Evolutionary conservation across 2,329 filamentous ascomycete genomes (phyloP).

Genomic region (Aureobasidium vineae): DNA sequence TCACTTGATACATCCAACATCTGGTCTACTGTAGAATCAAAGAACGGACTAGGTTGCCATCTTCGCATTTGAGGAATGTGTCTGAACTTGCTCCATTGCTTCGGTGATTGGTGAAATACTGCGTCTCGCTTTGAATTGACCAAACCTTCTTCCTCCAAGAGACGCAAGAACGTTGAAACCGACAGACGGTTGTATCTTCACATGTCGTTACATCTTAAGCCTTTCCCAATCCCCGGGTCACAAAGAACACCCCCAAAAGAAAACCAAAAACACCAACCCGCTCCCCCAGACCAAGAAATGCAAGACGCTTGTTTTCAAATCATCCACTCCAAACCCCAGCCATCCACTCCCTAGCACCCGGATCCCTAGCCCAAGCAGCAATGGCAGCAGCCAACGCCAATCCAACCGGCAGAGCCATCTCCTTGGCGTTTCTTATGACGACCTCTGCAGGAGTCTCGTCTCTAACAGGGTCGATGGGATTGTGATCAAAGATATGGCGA

Average conservation of each 20-base stretch:
- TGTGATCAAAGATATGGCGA: conserved; percentile 3
- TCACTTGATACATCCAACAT: background rate
- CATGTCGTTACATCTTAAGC: no score
- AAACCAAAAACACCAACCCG: background rate
- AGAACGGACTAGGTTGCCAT: no score
- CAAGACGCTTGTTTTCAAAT: background rate
- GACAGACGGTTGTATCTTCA: no score
- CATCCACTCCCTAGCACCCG: conserved; percentile 18
- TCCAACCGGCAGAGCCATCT: conserved; percentile 13
- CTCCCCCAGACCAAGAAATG: no score
- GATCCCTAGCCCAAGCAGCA: conserved; percentile 17
- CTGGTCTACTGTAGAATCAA: no score
- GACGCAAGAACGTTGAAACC: no score
- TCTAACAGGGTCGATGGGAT: background rate
- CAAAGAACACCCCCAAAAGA: background rate
- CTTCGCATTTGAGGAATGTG: no score
- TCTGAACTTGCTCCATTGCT: no score
- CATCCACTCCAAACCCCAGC: background rate
- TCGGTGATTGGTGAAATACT: no score
- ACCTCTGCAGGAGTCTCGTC: conserved; percentile 2
- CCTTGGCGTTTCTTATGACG: conserved; percentile 7
- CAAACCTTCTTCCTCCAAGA: no score
- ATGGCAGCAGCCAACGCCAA: conserved; percentile 3
- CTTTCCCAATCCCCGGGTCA: no score
- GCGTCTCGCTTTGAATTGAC: no score